These are phyloP conservation scores for Agroathelia rolfsii DNA, from an alignment of 1,284 basidiomycete species.

Conservation along the genomic window DNA sequence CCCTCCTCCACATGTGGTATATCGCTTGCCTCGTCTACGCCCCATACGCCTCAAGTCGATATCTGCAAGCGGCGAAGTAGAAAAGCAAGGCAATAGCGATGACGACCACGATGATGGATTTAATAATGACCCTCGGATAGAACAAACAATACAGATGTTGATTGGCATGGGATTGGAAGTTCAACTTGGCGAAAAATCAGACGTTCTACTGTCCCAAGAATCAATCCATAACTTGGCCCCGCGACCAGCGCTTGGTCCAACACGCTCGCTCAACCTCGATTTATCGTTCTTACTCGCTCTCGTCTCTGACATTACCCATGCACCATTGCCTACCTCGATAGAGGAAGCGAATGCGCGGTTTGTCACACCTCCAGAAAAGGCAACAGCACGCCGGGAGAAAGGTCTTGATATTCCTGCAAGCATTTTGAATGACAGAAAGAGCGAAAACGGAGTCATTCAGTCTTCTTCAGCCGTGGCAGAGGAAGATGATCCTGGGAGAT, in stretches of 20 bases:
- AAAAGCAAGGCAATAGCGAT: too few relatives aligned
- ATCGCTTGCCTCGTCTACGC: too few relatives aligned
- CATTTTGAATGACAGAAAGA: too few relatives aligned
- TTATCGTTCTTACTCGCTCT: constrained; percentile 76
- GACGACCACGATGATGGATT: constrained; percentile 17
- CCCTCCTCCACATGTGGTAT: too few relatives aligned
- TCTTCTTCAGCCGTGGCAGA: constrained; percentile 10
- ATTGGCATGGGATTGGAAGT: constrained; percentile 56
- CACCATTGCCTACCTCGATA: constrained; percentile 45
- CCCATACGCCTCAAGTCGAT: too few relatives aligned
- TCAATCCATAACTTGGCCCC: constrained; percentile 4
- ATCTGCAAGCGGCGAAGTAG: too few relatives aligned
- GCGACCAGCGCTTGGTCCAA: constrained; percentile 40
- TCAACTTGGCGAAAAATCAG: constrained; percentile 50
- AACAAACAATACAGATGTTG: constrained; percentile 45
- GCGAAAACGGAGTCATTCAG: too few relatives aligned
- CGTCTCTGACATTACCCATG: constrained; percentile 73
- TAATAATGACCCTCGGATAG: constrained; percentile 48
- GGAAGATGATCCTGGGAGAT: constrained; percentile 28
- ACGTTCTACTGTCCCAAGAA: constrained; percentile 13
- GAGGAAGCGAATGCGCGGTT: constrained; percentile 57
- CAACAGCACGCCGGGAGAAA: too few relatives aligned
- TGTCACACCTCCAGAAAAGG: too few relatives aligned
- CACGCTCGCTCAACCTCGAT: constrained; percentile 62
- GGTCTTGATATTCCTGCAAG: too few relatives aligned